Base-by-base conservation (phyloP, 1,284 basidiomycete genomes). In the Tilletia caries region DNA sequence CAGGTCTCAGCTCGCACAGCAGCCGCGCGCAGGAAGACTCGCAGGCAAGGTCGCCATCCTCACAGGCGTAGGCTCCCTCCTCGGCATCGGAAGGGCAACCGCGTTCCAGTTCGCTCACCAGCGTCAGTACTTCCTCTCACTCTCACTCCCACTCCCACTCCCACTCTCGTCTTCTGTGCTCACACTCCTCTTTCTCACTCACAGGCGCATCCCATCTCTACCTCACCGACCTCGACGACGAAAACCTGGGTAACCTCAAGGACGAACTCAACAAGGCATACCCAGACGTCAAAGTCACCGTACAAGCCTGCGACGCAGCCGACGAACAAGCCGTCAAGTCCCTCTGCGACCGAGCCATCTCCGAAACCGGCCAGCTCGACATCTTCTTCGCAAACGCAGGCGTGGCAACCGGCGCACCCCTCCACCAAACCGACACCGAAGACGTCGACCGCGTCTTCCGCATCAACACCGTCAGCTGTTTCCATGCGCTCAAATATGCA, bases 401-500 rank as follows among this genome's bases (percentile, higher is more conserved):
- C 23, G 70, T 90, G 64, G 87, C 86, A 2, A 86, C 86, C 1
- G 79, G 67, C 20, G 76, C 85, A n/a, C 80, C 83, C 3, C 77
- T 94, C 48, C 82, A 85, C 10, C 85, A 89, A n/a, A 89, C 88
- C 1, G 86, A 89, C 1, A 85, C 87, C 0, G 89, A 91, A 68
- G 86, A 86, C 34, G 93, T 91, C 82, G 90, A 89, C 86, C 88
- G 91, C 67, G 87, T 87, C 10, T 89, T 95, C 88, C 86, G 90
- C 73, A 85, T 95, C 71, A 97, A 97, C 70, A 68, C 67, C 33
- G 37, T 64, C 71, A 95, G 92, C 15, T 92, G 90, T 77, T 95
- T 95, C 85, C 86, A 95, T n/a, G 94, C 93, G 2, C 86, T 95
- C 75, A 95, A 95, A 79, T 85, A 94, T 82, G 94, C 88, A 4